Conservation (phyloP, 1,284 basidiomycete genomes). For the Kwoniella shivajii region DNA sequence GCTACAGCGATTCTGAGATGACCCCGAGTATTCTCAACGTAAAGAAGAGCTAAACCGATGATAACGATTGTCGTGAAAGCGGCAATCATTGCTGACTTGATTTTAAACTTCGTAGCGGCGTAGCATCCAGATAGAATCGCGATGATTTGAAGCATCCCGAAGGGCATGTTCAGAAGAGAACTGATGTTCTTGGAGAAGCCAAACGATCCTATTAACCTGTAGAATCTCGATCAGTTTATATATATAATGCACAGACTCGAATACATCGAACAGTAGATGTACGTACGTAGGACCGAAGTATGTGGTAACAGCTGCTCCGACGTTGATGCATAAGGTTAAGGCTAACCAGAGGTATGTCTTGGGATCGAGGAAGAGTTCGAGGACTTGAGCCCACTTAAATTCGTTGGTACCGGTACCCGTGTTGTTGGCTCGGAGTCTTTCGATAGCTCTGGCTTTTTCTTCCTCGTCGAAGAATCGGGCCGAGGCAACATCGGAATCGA, state of each 20-base stretch:
- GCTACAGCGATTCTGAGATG: slow-evolving; percentile 16
- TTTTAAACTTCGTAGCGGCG: slow-evolving; percentile 37
- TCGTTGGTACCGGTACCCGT: slow-evolving; percentile 48
- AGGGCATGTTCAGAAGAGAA: slow-evolving; percentile 54
- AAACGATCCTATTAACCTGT: slow-evolving; percentile 37
- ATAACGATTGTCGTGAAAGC: slow-evolving; percentile 45
- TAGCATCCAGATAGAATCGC: slow-evolving; percentile 43
- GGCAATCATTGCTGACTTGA: slow-evolving; percentile 45
- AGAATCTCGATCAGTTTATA: slow-evolving; percentile 24
- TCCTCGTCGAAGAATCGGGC: slow-evolving; percentile 52
- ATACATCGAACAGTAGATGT: background rate
- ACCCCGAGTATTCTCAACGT: slow-evolving; percentile 21
- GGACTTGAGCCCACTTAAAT: slow-evolving; percentile 52
- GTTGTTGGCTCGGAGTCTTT: slow-evolving; percentile 55
- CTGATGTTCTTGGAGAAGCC: slow-evolving; percentile 43
- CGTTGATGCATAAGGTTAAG: slow-evolving; percentile 47
- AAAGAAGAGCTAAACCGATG: slow-evolving; percentile 38
- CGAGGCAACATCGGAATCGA: slow-evolving; percentile 46
- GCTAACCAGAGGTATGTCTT: slow-evolving; percentile 50
- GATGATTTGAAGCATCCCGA: slow-evolving; percentile 48
- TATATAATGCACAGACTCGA: background rate
- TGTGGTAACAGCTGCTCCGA: slow-evolving; percentile 47
- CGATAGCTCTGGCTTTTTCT: slow-evolving; percentile 52
- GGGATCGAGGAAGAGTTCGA: slow-evolving; percentile 49
- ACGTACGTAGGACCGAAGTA: slow-evolving; percentile 27